Conservation (phyloP, 345 rosid species). For the Mercurialis annua region DNA sequence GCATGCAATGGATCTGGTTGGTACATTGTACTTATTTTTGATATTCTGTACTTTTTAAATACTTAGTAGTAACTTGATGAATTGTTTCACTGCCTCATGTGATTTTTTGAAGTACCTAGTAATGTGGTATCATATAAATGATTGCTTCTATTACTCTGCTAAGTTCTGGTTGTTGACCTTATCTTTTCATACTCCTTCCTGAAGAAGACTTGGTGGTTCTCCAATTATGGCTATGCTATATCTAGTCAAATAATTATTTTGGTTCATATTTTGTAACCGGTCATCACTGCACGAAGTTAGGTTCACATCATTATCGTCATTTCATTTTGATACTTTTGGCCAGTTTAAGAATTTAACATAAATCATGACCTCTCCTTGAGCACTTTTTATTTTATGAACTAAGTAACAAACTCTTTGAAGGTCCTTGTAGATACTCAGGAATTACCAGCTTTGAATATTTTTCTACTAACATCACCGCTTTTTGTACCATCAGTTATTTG, state of each 20-base stretch:
- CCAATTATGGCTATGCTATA: not conserved
- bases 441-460: not conserved
- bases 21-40: slow-evolving; percentile 17
- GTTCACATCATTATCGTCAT: not conserved
- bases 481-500: not conserved
- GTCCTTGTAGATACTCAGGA: not conserved
- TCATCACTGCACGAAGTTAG: not conserved
- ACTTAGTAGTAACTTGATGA: not conserved
- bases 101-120: not conserved
- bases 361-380: not conserved
- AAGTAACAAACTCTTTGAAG: not conserved
- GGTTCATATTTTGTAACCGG: not conserved
- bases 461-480: not conserved
- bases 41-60: not conserved
- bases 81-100: not conserved
- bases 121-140: not conserved
- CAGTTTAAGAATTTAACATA: not conserved
- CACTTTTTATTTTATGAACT: not conserved
- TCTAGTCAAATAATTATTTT: not conserved
- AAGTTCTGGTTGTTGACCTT: not conserved
- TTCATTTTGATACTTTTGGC: not conserved
- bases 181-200: not conserved
- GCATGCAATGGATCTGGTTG: slow-evolving; percentile 37
- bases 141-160: not conserved
- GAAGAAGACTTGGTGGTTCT: not conserved